These are phyloP conservation scores for Penicillium soppii DNA, from an alignment of 495 filamentous ascomycete species.

Conservation along the genomic window DNA sequence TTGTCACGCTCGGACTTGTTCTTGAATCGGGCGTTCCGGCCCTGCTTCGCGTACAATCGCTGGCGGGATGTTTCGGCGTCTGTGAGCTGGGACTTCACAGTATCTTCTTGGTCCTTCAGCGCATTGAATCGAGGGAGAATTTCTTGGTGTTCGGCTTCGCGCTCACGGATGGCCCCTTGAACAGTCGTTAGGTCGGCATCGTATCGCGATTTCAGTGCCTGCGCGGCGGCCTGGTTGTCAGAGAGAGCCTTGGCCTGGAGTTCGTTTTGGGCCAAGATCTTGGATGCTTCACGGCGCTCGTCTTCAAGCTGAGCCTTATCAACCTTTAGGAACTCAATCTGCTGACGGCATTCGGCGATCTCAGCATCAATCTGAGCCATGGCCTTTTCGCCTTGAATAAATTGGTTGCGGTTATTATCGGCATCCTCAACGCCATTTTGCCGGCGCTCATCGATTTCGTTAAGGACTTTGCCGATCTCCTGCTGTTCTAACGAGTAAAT, in stretches of 20 bases:
- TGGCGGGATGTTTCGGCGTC: conserved; percentile 73
- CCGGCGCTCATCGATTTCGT: conserved; percentile 78
- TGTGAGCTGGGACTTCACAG: conserved; percentile 66
- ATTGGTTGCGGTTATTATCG: conserved; percentile 75
- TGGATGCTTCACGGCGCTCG: conserved; percentile 78
- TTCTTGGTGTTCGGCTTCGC: conserved; percentile 71
- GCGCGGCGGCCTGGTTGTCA: conserved; percentile 76
- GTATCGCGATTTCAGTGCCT: conserved; percentile 66
- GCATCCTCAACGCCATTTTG: conserved; percentile 79
- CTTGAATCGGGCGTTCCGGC: conserved; percentile 82
- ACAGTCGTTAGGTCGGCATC: conserved; percentile 73
- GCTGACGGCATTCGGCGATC: conserved; percentile 74
- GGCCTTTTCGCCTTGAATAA: conserved; percentile 77
- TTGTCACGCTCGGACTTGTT: conserved; percentile 85
- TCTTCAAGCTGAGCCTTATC: conserved; percentile 87
- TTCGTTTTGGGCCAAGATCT: conserved; percentile 77
- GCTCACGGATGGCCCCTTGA: conserved; percentile 68
- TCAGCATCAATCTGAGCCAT: conserved; percentile 73
- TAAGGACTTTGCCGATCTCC: conserved; percentile 70
- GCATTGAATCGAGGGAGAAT: conserved; percentile 72
- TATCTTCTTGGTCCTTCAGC: conserved; percentile 69
- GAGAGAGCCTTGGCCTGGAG: conserved; percentile 76
- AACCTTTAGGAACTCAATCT: conserved; percentile 82
- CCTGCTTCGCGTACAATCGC: conserved; percentile 90
- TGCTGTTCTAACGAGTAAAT: conserved; percentile 89